Evolutionary conservation across 139 green algal genomes (phyloP).

Genomic region (Microglena sp.): DNA sequence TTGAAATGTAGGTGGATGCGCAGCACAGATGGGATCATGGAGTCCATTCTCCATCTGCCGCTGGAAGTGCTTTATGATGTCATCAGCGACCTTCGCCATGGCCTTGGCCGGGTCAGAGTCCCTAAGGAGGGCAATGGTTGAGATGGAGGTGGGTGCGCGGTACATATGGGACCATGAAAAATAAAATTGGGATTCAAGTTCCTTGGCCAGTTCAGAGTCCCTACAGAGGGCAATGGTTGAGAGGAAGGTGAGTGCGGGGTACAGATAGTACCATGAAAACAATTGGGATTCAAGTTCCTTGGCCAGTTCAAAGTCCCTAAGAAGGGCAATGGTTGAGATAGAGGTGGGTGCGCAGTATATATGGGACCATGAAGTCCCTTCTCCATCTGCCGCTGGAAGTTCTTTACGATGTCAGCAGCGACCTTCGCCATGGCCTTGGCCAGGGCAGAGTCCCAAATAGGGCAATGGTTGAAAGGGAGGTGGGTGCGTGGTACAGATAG

Average conservation of each 20-base stretch:
- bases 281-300: too few species aligned
- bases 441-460: constrained; percentile 1
- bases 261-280: too few species aligned
- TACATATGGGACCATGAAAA: background rate
- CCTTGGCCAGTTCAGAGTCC: too few species aligned
- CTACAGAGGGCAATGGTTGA: too few species aligned
- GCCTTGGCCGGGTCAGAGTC: constrained; percentile 13
- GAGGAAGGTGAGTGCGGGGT: too few species aligned
- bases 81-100: constrained; percentile 18
- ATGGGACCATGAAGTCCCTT: constrained; percentile 14
- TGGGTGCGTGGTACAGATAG: background rate
- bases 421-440: constrained; percentile 23
- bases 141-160: background rate
- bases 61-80: constrained; percentile 19
- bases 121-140: background rate
- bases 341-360: background rate
- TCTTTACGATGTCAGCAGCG: constrained; percentile 12
- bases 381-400: constrained; percentile 25
- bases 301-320: constrained; percentile 3
- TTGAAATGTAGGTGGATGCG: background rate
- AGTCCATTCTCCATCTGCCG: constrained; percentile 31
- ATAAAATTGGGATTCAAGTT: too few species aligned
- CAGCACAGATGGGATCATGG: background rate
- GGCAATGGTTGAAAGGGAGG: background rate
- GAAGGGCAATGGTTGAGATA: background rate